Evolutionary conservation across 208 protist species (phyloP).

Genomic region (Balamuthia mandrillaris): DNA sequence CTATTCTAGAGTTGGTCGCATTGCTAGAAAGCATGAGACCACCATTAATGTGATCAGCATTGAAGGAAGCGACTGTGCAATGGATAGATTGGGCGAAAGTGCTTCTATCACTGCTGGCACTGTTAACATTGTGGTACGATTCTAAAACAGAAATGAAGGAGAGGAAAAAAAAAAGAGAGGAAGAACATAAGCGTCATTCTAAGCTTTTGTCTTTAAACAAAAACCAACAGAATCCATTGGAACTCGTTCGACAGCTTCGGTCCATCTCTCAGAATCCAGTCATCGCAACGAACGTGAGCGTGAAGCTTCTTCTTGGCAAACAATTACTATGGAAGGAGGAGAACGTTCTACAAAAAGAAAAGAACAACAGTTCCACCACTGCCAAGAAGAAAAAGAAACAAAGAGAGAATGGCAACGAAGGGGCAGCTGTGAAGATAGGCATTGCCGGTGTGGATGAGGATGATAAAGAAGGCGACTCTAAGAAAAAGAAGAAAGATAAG

Average conservation of each 20-base stretch:
- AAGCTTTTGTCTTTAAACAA: no score
- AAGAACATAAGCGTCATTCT: no score
- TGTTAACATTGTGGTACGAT: slow-evolving; percentile 4
- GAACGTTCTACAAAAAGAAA: neutral
- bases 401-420: neutral
- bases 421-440: neutral
- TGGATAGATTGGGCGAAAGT: neutral
- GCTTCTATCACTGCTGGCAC: slow-evolving; percentile 35
- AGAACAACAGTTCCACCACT: neutral
- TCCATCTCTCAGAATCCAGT: slow-evolving; percentile 22
- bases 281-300: slow-evolving; percentile 4
- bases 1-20: slow-evolving; percentile 15
- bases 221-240: neutral
- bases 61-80: slow-evolving; percentile 37
- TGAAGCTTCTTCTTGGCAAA: neutral
- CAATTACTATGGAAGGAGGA: neutral
- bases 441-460: neutral
- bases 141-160: no score
- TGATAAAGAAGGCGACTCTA: neutral
- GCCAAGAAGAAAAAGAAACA: neutral
- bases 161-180: no score
- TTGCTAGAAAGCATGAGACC: slow-evolving; percentile 45
- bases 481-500: neutral
- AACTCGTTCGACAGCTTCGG: slow-evolving; percentile 3
- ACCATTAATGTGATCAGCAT: slow-evolving; percentile 42